These are phyloP conservation scores for Sugiyamaella floridensis DNA, from an alignment of 805 yeast species.

Conservation along the genomic window DNA sequence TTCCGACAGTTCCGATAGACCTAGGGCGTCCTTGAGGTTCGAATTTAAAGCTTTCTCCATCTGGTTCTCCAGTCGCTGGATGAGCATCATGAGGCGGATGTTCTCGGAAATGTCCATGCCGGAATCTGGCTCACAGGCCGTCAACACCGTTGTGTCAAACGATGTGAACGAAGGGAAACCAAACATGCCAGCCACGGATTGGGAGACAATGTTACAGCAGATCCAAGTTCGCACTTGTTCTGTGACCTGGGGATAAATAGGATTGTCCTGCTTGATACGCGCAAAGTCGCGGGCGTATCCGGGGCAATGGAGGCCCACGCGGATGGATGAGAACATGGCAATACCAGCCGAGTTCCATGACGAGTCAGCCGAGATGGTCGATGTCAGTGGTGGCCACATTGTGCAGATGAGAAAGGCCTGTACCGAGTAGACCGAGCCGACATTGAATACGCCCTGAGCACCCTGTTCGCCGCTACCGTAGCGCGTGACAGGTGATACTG, in stretches of 20 bases:
- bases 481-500: slow-evolving; percentile 83
- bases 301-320: slow-evolving; percentile 85
- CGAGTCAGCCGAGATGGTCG: slow-evolving; percentile 90
- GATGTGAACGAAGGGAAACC: slow-evolving; percentile 93
- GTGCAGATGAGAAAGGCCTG: slow-evolving; percentile 87
- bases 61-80: slow-evolving; percentile 82
- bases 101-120: slow-evolving; percentile 40
- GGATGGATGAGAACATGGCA: slow-evolving; percentile 85
- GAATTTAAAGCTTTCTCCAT: slow-evolving; percentile 69
- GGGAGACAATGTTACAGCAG: slow-evolving; percentile 85
- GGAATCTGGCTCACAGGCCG: slow-evolving; percentile 45
- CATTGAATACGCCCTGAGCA: slow-evolving; percentile 68
- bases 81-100: slow-evolving; percentile 69
- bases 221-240: slow-evolving; percentile 92
- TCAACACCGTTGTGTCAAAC: slow-evolving; percentile 64
- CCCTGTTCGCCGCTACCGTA: slow-evolving; percentile 37
- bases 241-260: slow-evolving; percentile 34
- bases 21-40: slow-evolving; percentile 58
- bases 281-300: slow-evolving; percentile 48
- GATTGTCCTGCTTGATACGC: slow-evolving; percentile 40
- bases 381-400: slow-evolving; percentile 93
- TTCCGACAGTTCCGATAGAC: slow-evolving; percentile 60
- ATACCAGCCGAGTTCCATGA: slow-evolving; percentile 94
- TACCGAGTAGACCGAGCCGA: slow-evolving; percentile 86
- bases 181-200: slow-evolving; percentile 81